These are phyloP conservation scores for Talaromyces stipitatus DNA, from an alignment of 495 filamentous ascomycete species.

Conservation along the genomic window DNA sequence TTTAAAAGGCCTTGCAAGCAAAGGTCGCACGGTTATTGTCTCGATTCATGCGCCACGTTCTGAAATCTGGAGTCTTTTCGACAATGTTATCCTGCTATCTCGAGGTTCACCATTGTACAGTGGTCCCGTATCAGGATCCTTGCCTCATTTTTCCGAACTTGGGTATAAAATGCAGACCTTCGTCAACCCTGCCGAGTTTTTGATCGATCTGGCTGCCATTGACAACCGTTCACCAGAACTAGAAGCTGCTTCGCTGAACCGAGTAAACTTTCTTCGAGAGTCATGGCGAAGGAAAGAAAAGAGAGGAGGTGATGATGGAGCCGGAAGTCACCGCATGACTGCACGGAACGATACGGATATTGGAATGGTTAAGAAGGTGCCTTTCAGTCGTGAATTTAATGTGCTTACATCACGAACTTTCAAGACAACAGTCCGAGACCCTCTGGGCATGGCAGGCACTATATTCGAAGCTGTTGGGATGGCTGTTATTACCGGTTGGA, in stretches of 20 bases:
- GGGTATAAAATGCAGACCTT: constrained; percentile 55
- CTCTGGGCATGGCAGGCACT: constrained; percentile 60
- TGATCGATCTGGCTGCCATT: constrained; percentile 63
- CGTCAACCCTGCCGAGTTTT: constrained; percentile 66
- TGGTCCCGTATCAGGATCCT: constrained; percentile 41
- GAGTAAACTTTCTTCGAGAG: constrained; percentile 46
- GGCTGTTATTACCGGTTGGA: constrained; percentile 61
- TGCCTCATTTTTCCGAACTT: constrained; percentile 49
- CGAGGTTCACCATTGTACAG: constrained; percentile 58
- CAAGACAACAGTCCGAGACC: constrained; percentile 60
- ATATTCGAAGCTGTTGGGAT: constrained; percentile 57
- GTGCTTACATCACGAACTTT: constrained; percentile 60
- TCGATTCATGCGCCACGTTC: constrained; percentile 69
- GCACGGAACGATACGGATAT: background rate
- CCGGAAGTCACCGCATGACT: constrained; percentile 9
- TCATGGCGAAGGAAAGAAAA: constrained; percentile 38
- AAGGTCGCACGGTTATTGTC: constrained; percentile 62
- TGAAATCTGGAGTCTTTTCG: constrained; percentile 70
- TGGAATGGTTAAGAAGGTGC: constrained; percentile 19
- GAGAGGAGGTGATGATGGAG: constrained; percentile 10
- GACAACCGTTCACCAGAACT: constrained; percentile 57
- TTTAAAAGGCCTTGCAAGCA: constrained; percentile 54
- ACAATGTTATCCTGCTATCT: constrained; percentile 56
- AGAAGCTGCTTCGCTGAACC: constrained; percentile 46
- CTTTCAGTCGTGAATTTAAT: constrained; percentile 50